A percentile compares a stretch with the other conserved stretches of the same genome.
Conservation (phyloP, 2,329 filamentous ascomycete species). For the Elsinoe australis region DNA sequence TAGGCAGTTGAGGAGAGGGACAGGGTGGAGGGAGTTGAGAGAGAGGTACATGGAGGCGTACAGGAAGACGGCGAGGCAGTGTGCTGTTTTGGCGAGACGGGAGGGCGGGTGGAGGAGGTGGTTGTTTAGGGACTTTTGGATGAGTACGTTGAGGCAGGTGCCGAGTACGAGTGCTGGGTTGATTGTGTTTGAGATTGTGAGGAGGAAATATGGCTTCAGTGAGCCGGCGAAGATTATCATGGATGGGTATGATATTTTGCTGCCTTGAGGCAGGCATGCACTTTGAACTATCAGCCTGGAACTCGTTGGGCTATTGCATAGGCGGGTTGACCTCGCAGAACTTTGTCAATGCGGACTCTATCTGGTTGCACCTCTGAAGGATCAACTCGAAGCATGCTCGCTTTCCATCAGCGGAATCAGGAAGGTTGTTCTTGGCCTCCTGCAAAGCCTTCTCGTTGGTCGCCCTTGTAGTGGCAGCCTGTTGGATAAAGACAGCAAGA, state of each 20-base stretch:
- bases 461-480: background rate
- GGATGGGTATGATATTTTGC: slow-evolving; percentile 64
- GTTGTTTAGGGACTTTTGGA: slow-evolving; percentile 65
- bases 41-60: slow-evolving; percentile 65
- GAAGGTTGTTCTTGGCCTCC: slow-evolving; percentile 1
- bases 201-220: slow-evolving; percentile 61
- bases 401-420: no score
- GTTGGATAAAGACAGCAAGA: background rate
- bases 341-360: slow-evolving; percentile 24
- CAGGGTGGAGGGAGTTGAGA: slow-evolving; percentile 41
- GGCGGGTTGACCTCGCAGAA: background rate
- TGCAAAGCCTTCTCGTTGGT: slow-evolving; percentile 1
- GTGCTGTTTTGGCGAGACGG: slow-evolving; percentile 50
- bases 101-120: slow-evolving; percentile 53
- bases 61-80: slow-evolving; percentile 57
- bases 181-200: slow-evolving; percentile 70
- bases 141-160: slow-evolving; percentile 64
- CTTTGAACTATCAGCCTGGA: no score
- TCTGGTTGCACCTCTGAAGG: slow-evolving; percentile 33
- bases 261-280: slow-evolving; percentile 46
- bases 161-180: slow-evolving; percentile 69
- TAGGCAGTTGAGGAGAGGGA: slow-evolving; percentile 35
- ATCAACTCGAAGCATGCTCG: slow-evolving; percentile 19
- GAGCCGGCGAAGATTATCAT: slow-evolving; percentile 58
- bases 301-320: background rate